A percentile compares a stretch with the other conserved stretches of the same genome.
Conservation (phyloP, 192 early-diverging fungal species). For the Entomortierella parvispora region DNA sequence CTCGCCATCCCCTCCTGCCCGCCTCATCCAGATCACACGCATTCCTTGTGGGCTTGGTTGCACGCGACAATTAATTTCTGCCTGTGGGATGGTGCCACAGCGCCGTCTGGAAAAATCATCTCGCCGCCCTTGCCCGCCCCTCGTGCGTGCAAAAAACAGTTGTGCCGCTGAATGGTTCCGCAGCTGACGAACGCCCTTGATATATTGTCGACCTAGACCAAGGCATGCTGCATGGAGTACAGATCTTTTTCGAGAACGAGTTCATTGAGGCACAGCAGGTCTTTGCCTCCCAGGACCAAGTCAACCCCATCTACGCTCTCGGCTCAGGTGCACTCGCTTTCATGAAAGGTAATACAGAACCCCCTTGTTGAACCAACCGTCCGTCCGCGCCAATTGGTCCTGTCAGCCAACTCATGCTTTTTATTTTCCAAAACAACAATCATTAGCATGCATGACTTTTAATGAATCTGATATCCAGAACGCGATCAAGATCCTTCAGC, state of each 20-base stretch:
- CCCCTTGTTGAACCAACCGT: too few species aligned
- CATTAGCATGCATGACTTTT: slow-evolving; percentile 55
- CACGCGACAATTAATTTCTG: neutral
- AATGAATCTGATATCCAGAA: slow-evolving; percentile 55
- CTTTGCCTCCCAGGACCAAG: slow-evolving; percentile 56
- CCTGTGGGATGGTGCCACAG: neutral
- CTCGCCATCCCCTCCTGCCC: too few species aligned
- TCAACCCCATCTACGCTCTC: slow-evolving; percentile 63
- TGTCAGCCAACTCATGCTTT: too few species aligned
- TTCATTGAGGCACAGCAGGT: slow-evolving; percentile 60
- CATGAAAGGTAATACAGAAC: slow-evolving; percentile 65
- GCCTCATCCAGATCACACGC: too few species aligned
- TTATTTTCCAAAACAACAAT: neutral
- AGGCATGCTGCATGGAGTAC: slow-evolving; percentile 49
- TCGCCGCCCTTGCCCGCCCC: too few species aligned
- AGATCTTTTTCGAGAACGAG: slow-evolving; percentile 65
- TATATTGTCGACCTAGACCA: too few species aligned
- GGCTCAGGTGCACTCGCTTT: slow-evolving; percentile 63
- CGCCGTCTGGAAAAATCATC: neutral
- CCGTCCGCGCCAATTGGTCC: too few species aligned
- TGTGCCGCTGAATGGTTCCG: too few species aligned
- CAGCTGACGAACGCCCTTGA: too few species aligned
- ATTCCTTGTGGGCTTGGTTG: too few species aligned
- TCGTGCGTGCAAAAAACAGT: too few species aligned
- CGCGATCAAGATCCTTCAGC: slow-evolving; percentile 52